These are phyloP conservation scores for Hypomontagnella monticulosa DNA, from an alignment of 495 filamentous ascomycete species.

Conservation along the genomic window DNA sequence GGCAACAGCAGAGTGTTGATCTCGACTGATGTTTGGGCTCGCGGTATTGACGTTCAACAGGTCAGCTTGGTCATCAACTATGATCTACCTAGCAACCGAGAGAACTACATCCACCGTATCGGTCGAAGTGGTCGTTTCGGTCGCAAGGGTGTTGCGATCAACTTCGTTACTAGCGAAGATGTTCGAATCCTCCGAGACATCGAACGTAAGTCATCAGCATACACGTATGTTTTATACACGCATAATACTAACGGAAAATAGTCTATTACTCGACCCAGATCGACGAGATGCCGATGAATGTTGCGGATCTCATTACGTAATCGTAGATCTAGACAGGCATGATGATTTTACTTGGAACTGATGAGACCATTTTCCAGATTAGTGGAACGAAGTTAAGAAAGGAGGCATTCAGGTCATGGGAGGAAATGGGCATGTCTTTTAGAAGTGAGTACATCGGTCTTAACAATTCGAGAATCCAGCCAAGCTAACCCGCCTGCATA, in stretches of 20 bases:
- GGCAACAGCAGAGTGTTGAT: slow-evolving; percentile 98
- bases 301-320: slow-evolving; percentile 68
- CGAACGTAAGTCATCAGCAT: slow-evolving; percentile 66
- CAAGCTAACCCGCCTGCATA: slow-evolving; percentile 29
- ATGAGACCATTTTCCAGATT: slow-evolving; percentile 25
- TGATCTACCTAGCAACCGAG: slow-evolving; percentile 96
- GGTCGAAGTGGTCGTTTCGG: slow-evolving; percentile 96
- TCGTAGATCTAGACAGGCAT: background rate
- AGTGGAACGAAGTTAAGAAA: slow-evolving; percentile 13
- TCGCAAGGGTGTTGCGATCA: slow-evolving; percentile 98
- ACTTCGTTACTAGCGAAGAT: slow-evolving; percentile 98
- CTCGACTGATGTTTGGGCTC: slow-evolving; percentile 95
- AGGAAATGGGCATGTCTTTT: slow-evolving; percentile 47
- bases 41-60: slow-evolving; percentile 99
- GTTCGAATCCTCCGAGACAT: slow-evolving; percentile 98
- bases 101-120: slow-evolving; percentile 99
- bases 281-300: slow-evolving; percentile 99
- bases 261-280: slow-evolving; percentile 98
- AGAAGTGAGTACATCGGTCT: slow-evolving; percentile 36
- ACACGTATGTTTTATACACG: background rate
- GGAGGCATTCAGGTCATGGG: slow-evolving; percentile 35
- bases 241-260: slow-evolving; percentile 51
- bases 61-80: slow-evolving; percentile 99
- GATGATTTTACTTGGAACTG: slow-evolving; percentile 10
- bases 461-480: background rate